Percentiles rank a stretch among this genome's conserved stretches.
phyloP scores from a whole-genome alignment of 305 asterid species.

The Fraxinus platypoda region DNA sequence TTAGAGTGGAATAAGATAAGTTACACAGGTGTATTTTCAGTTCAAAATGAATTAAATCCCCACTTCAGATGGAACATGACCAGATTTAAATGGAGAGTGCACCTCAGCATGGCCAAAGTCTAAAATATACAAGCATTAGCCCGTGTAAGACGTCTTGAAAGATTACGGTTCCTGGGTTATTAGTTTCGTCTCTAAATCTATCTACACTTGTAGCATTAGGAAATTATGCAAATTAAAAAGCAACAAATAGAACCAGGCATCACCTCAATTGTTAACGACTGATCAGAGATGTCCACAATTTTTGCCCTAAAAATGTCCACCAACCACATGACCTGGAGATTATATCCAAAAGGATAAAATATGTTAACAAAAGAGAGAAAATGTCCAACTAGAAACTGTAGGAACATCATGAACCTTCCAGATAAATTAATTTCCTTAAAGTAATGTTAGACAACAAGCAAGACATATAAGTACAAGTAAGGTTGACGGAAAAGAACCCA shows the following conservation, averaged over 20 bases:
- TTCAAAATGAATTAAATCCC: neutral
- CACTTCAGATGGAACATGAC: constrained; percentile 1
- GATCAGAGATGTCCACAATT: constrained; percentile 92
- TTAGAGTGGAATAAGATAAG: neutral
- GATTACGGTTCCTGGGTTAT: neutral
- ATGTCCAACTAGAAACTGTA: constrained; percentile 8
- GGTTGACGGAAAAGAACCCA: constrained; percentile 11
- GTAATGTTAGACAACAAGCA: neutral
- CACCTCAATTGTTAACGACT: constrained; percentile 89
- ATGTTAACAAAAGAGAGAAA: neutral
- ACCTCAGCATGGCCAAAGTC: neutral
- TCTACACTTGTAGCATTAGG: neutral
- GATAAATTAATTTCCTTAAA: neutral
- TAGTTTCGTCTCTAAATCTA: constrained; percentile 1
- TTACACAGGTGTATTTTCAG: neutral
- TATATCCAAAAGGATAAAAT: constrained; percentile 19
- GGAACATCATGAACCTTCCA: constrained; percentile 3
- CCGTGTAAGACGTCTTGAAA: constrained; percentile 13
- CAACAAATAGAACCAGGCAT: constrained; percentile 18
- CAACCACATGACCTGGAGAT: constrained; percentile 85
- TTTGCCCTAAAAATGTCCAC: constrained; percentile 93
- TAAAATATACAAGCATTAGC: neutral
- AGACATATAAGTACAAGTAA: neutral
- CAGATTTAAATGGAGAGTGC: neutral
- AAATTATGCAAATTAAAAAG: neutral